These are phyloP conservation scores for Botryotinia globosa DNA, from an alignment of 2,329 filamentous ascomycete genomes.

Conservation along the genomic window DNA sequence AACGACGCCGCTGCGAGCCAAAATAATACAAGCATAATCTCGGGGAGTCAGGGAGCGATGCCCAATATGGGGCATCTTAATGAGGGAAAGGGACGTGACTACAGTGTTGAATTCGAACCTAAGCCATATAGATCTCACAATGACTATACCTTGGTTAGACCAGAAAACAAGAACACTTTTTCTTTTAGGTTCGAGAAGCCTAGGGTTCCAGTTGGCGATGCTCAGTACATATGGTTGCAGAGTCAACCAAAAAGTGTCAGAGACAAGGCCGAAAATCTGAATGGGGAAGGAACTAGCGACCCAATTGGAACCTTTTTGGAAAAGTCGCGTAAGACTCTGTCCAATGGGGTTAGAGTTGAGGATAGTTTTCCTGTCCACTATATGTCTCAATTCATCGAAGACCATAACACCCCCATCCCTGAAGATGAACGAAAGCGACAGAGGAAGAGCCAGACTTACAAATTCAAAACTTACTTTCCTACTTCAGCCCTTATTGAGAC, in stretches of 20 bases:
- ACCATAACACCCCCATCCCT: no score
- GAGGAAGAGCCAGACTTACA: neutral
- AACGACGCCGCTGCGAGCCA: neutral
- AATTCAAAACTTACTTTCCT: neutral
- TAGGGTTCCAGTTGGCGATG: neutral
- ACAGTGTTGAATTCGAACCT: neutral
- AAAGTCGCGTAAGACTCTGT: fast-evolving
- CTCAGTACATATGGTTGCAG: neutral
- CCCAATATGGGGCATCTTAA: neutral
- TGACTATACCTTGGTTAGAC: fast-evolving
- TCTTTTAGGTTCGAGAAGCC: no score
- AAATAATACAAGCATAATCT: neutral
- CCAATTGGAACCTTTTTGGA: neutral
- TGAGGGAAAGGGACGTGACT: no score
- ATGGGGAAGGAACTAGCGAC: no score
- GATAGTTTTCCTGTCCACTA: neutral
- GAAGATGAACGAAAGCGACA: neutral
- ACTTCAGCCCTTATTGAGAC: neutral
- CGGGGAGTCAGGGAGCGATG: neutral
- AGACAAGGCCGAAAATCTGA: fast-evolving
- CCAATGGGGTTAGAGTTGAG: fast-evolving
- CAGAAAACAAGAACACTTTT: neutral
- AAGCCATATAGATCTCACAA: neutral
- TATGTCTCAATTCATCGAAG: neutral
- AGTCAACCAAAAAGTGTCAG: neutral